Conservation (phyloP, 257 asterid species). For the Nemophila menziesii region DNA sequence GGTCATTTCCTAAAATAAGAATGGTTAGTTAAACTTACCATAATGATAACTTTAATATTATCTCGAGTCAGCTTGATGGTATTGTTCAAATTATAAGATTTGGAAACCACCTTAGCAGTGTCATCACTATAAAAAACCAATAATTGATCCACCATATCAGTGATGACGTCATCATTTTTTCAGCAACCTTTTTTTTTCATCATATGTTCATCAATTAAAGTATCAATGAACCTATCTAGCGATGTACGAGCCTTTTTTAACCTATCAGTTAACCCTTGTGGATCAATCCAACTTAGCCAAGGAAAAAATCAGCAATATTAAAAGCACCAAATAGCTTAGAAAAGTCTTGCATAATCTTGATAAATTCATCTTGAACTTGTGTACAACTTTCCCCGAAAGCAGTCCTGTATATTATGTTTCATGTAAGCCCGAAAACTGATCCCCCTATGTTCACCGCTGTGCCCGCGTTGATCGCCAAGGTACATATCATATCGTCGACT, state of each 20-base stretch:
- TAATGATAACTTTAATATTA: constrained; percentile 60
- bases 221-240: constrained; percentile 50
- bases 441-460: constrained; percentile 44
- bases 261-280: constrained; percentile 34
- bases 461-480: constrained; percentile 22
- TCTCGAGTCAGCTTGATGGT: constrained; percentile 42
- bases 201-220: constrained; percentile 53
- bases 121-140: constrained; percentile 47
- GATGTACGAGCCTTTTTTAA: constrained; percentile 30
- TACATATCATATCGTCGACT: constrained; percentile 35
- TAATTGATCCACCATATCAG: constrained; percentile 69
- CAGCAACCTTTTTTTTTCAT: constrained; percentile 12
- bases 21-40: constrained; percentile 26
- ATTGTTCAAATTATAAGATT: constrained; percentile 36
- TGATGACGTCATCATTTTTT: background rate
- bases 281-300: constrained; percentile 45
- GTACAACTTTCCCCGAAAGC: constrained; percentile 56
- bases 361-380: constrained; percentile 50
- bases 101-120: constrained; percentile 13
- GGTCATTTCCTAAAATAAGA: background rate
- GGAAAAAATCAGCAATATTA: constrained; percentile 53
- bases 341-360: constrained; percentile 47
- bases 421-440: constrained; percentile 43
- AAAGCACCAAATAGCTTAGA: constrained; percentile 65
- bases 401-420: constrained; percentile 46